A percentile compares a stretch with the other conserved stretches of the same genome.
Conservation (phyloP, 1,284 basidiomycete genomes). For the Ganoderma boninense region DNA sequence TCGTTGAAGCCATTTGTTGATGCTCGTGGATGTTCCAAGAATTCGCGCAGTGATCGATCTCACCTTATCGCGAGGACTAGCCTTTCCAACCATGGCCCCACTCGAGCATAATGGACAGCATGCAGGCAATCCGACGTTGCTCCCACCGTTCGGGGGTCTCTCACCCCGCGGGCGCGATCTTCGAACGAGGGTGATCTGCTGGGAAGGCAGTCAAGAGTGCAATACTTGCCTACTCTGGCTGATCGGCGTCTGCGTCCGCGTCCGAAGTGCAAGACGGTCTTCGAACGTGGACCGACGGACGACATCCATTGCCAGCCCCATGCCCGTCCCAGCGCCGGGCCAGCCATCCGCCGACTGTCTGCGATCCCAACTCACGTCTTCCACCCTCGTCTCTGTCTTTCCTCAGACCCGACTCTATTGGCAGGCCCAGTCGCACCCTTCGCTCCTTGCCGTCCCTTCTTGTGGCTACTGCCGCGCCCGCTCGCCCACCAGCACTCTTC, state of each 20-base stretch:
- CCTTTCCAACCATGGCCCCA: constrained; percentile 10
- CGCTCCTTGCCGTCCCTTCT: constrained; percentile 13
- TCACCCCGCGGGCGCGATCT: constrained; percentile 6
- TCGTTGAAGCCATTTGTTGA: neutral
- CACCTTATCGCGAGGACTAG: constrained; percentile 9
- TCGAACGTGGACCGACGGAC: constrained; percentile 8
- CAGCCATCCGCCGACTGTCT: neutral
- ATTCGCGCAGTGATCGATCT: constrained; percentile 1
- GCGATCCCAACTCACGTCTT: neutral
- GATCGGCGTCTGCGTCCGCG: constrained; percentile 13
- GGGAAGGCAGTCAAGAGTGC: neutral
- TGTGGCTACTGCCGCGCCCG: constrained; percentile 10
- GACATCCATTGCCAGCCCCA: constrained; percentile 18
- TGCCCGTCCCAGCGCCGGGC: constrained; percentile 16
- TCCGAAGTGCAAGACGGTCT: constrained; percentile 2
- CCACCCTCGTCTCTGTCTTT: neutral
- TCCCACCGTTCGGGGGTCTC: constrained; percentile 8
- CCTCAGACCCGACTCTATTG: constrained; percentile 8
- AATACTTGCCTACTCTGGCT: neutral
- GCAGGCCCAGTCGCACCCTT: constrained; percentile 13
- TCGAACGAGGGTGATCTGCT: constrained; percentile 14
- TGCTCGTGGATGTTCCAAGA: neutral
- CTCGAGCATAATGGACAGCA: constrained; percentile 12
- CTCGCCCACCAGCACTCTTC: constrained; percentile 4
- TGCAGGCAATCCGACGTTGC: constrained; percentile 6